Base-by-base conservation (phyloP, 768 basidiomycete genomes). In the Amylocystis lapponica region DNA sequence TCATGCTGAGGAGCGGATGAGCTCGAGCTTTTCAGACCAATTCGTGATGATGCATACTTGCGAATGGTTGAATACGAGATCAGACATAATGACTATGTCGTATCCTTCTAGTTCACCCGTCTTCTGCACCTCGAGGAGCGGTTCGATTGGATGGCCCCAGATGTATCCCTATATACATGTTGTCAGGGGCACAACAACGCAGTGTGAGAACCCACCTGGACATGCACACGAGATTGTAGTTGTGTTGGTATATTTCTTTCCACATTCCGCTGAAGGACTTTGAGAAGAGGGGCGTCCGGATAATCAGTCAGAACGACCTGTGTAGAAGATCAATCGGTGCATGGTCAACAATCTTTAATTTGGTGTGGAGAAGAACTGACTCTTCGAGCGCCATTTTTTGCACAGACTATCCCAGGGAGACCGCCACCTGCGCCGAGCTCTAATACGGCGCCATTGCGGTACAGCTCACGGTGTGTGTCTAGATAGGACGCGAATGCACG, bases 351-450 rank as follows among this genome's bases (percentile, higher is more conserved):
- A 12, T 21, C 27, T 4, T 7, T 11, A 25, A 16, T 29, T n/a
- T 14, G n/a, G n/a, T n/a, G n/a, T n/a, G 21, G 7, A 19, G 5
- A 13, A 30, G 22, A 3, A 55, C 69, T n/a, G 16, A 88, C 92
- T 57, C 75, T 76, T 30, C 60, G 55, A 0, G 92, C 91, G 0
- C 83, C 85, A 45, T 80, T 82, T 30, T 82, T 75, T 0, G 74
- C 78, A 0, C 83, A 69, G 2, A 94, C 76, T 6, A 99, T 70
- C 3, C 86, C 80, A 0, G 96, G 96, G 5, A 98, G 68, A 2
- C 83, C 95, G 1, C 90, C 94, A 0, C 93, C 96, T 0, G 96
- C 96, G 0, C 96, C 96, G 0, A 98, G 76, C 60, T 99, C 96
- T 1, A 97, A 69, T 0, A 97, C 79, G 20, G 54, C 61, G 7